These are phyloP conservation scores for Chlamydomonas urium DNA, from an alignment of 139 green algal genomes.

Conservation along the genomic window DNA sequence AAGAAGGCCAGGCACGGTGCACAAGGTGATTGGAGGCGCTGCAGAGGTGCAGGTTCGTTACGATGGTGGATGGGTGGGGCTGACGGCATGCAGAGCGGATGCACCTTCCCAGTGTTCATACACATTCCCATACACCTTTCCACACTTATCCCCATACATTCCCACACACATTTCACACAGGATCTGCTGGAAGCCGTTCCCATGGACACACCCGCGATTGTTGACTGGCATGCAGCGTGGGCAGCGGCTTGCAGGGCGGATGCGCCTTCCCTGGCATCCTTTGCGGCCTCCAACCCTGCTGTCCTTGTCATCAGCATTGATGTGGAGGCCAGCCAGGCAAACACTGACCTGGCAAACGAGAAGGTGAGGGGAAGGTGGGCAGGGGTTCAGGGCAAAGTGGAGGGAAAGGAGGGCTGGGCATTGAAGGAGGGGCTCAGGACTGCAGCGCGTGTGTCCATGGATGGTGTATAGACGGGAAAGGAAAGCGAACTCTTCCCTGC, in stretches of 20 bases:
- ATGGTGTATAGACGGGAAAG: neutral
- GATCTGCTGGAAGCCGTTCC: conserved; percentile 31
- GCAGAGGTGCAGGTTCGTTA: no score
- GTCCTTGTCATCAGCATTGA: conserved; percentile 42
- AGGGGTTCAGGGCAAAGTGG: neutral
- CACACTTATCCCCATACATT: no score
- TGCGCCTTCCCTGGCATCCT: conserved; percentile 9
- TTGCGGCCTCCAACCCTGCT: conserved; percentile 19
- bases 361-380: conserved; percentile 33
- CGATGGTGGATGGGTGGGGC: no score
- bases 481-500: neutral
- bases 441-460: neutral
- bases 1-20: no score
- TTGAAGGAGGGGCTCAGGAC: neutral
- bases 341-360: conserved; percentile 39
- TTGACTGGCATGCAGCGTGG: conserved; percentile 62
- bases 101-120: no score
- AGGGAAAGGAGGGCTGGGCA: neutral
- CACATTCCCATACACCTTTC: no score
- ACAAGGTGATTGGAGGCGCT: no score
- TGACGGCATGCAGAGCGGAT: no score
- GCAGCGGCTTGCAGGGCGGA: conserved; percentile 23
- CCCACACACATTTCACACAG: neutral
- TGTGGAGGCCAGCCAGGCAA: conserved; percentile 42
- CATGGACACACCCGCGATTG: conserved; percentile 16